Evolutionary conservation across 805 yeast species (phyloP).

Genomic region (Candida parachauliodes): DNA sequence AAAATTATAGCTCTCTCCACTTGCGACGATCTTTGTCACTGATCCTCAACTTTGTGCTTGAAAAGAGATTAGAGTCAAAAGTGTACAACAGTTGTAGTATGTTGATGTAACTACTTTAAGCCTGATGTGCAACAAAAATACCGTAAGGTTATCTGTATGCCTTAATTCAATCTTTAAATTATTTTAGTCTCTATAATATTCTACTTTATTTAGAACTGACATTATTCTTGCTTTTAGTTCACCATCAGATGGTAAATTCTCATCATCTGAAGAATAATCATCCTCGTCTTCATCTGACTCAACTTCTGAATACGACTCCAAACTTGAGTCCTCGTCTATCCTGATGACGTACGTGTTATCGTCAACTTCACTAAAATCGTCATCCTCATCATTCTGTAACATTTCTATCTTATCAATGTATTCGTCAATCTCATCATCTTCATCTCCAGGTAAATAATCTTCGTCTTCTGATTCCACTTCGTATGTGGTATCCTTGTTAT

Average conservation of each 20-base stretch:
- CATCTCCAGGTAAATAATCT: slow-evolving; percentile 10
- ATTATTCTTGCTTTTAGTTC: slow-evolving; percentile 1
- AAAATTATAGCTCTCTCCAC: too few relatives aligned
- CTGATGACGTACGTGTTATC: slow-evolving; percentile 16
- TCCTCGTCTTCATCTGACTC: not conserved
- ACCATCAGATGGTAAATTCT: not conserved
- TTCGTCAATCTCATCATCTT: slow-evolving; percentile 14
- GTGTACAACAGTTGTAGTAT: too few relatives aligned
- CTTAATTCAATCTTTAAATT: not conserved
- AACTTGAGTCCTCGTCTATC: slow-evolving; percentile 4
- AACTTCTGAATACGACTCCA: not conserved
- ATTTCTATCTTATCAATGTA: slow-evolving; percentile 14
- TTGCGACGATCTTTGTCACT: too few relatives aligned
- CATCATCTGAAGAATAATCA: not conserved
- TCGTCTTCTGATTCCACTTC: slow-evolving; percentile 10
- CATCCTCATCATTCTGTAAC: slow-evolving; percentile 13
- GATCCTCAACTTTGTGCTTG: too few relatives aligned
- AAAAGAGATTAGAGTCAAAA: too few relatives aligned
- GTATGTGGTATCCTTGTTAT: slow-evolving; percentile 11
- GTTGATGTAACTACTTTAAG: too few relatives aligned
- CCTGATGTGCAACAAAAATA: too few relatives aligned
- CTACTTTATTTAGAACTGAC: slow-evolving; percentile 1
- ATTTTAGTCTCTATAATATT: slow-evolving; percentile 2
- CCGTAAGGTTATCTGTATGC: too few relatives aligned
- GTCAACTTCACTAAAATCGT: slow-evolving; percentile 14